Conservation (phyloP, 2,329 filamentous ascomycete genomes). For the Endocalyx cinctus region DNA sequence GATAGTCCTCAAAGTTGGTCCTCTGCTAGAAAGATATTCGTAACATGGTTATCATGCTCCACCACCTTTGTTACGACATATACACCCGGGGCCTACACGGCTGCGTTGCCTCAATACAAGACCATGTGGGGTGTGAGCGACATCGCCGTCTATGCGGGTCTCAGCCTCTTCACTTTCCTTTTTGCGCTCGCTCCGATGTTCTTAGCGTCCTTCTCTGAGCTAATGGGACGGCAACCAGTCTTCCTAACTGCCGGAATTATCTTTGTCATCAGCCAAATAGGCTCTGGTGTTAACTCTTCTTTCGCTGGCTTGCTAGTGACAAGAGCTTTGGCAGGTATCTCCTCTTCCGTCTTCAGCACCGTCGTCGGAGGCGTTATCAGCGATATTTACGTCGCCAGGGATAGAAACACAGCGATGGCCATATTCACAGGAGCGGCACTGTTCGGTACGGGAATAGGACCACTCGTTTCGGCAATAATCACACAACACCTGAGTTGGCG, state of each 20-base stretch:
- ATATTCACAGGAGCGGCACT: conserved; percentile 1
- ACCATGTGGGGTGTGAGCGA: conserved; percentile 5
- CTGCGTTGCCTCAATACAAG: conserved; percentile 1
- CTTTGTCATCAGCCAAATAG: conserved; percentile 1
- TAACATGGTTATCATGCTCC: conserved; percentile 2
- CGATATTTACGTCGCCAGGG: conserved; percentile 1
- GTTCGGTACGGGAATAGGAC: conserved; percentile 2
- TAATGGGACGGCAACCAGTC: conserved; percentile 1
- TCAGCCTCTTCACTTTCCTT: conserved; percentile 2
- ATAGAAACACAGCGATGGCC: conserved; percentile 5
- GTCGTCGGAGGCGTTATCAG: conserved; percentile 3
- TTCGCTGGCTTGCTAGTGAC: conserved; percentile 2
- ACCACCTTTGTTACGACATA: conserved; percentile 5
- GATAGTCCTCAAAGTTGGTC: conserved; percentile 1
- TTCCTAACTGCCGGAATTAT: conserved; percentile 3
- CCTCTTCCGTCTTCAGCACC: conserved; percentile 3
- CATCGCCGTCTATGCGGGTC: conserved; percentile 1
- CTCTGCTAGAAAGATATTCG: conserved; percentile 1
- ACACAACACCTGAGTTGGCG: conserved; percentile 1
- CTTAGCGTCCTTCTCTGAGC: conserved; percentile 4
- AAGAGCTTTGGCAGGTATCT: conserved; percentile 1
- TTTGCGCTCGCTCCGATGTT: conserved; percentile 5
- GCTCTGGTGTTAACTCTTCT: background rate
- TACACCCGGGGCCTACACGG: conserved; percentile 3
- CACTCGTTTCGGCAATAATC: conserved; percentile 2